Percentiles rank a stretch among this genome's conserved stretches.
Conservation (phyloP, 345 rosid species). For the Eutrema heterophyllum region DNA sequence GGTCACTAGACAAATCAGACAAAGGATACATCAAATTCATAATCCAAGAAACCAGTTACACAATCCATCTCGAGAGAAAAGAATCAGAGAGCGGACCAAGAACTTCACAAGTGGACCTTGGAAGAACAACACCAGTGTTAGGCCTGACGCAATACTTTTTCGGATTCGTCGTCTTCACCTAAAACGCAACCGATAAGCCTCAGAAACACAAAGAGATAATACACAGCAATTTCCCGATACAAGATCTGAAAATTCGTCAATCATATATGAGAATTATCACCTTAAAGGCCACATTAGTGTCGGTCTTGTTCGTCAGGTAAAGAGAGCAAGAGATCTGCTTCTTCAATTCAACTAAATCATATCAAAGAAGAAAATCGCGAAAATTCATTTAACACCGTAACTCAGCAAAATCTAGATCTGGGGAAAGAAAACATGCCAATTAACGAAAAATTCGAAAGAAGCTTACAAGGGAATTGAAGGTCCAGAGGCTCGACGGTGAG, state of each 20-base stretch:
- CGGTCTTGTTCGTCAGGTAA: constrained; percentile 76
- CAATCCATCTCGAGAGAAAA: neutral
- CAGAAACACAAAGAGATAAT: neutral
- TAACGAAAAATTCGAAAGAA: constrained; percentile 35
- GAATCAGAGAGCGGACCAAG: constrained; percentile 38
- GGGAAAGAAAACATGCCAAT: neutral
- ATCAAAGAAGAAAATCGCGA: constrained; percentile 8
- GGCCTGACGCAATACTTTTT: constrained; percentile 89
- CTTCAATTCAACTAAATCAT: constrained; percentile 68
- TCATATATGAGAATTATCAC: constrained; percentile 23
- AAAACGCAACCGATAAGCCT: constrained; percentile 4
- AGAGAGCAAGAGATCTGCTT: constrained; percentile 82
- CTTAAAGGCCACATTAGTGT: constrained; percentile 73
- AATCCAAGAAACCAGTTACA: neutral
- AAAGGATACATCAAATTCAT: neutral
- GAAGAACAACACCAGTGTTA: constrained; percentile 69
- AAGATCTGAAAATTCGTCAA: neutral
- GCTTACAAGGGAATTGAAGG: constrained; percentile 81
- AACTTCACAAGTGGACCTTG: constrained; percentile 59
- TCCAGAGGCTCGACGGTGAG: constrained; percentile 68
- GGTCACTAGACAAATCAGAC: constrained; percentile 45
- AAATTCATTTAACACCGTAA: neutral
- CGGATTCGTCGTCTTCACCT: constrained; percentile 93
- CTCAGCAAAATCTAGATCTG: constrained; percentile 14
- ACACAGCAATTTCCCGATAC: neutral